Percentiles rank a stretch among this genome's conserved stretches.
Conservation (phyloP, 441 rosid species). For the Isatis lusitanica region DNA sequence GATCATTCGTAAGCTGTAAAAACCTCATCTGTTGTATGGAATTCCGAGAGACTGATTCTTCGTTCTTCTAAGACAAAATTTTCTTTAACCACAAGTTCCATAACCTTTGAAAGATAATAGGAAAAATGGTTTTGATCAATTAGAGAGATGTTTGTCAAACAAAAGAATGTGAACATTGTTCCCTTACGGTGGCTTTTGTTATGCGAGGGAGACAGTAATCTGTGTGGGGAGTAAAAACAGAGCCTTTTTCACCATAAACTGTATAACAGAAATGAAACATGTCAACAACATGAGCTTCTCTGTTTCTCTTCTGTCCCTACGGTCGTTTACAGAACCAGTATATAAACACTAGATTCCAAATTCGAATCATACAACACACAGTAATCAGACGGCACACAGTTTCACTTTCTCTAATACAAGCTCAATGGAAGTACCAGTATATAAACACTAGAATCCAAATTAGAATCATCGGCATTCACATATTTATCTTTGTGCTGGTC, state of each 20-base stretch:
- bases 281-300: not conserved
- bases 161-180: constrained; percentile 1
- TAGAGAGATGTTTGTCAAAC: not conserved
- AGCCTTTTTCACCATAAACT: constrained; percentile 89
- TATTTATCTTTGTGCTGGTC: not conserved
- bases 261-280: constrained; percentile 17
- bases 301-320: too few species aligned
- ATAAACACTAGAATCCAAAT: not conserved
- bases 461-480: not conserved
- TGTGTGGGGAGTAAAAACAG: constrained; percentile 85
- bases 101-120: constrained; percentile 46
- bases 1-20: not conserved
- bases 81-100: constrained; percentile 77
- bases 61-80: constrained; percentile 67
- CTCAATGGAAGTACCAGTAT: not conserved
- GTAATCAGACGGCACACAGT: too few species aligned
- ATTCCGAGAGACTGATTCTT: constrained; percentile 76
- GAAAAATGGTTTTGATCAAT: not conserved
- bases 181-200: constrained; percentile 79
- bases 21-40: constrained; percentile 94
- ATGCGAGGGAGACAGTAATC: constrained; percentile 96
- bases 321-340: too few species aligned
- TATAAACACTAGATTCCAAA: too few species aligned
- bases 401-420: constrained; percentile 2
- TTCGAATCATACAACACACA: too few species aligned